A percentile compares a stretch with the other conserved stretches of the same genome.
Evolutionary conservation across 1,139 yeast genomes (phyloP).

Genomic region (Pichia sp.): DNA sequence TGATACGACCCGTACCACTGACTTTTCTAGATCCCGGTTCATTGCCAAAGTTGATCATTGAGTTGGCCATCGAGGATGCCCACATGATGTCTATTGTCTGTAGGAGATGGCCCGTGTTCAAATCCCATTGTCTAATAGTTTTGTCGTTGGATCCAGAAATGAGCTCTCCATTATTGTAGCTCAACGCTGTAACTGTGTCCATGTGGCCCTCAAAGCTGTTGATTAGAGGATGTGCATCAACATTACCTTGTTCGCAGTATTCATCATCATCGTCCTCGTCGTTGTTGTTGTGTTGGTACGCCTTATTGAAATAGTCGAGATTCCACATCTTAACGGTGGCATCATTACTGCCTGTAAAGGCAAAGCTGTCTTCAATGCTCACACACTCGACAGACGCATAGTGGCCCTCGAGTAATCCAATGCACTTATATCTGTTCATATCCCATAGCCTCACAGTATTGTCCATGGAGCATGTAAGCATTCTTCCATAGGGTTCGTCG

Average conservation of each 20-base stretch:
- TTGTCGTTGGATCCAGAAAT: constrained; percentile 74
- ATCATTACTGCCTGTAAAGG: constrained; percentile 59
- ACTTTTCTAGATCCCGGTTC: too few relatives aligned
- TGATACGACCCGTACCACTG: constrained; percentile 1
- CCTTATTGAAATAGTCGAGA: constrained; percentile 20
- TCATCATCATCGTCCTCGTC: constrained; percentile 14
- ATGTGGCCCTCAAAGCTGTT: constrained; percentile 54
- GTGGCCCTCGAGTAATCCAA: constrained; percentile 47
- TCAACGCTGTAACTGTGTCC: constrained; percentile 56
- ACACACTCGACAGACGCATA: constrained; percentile 49
- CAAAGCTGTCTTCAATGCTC: constrained; percentile 46
- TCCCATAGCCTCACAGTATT: constrained; percentile 87
- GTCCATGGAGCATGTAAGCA: constrained; percentile 76
- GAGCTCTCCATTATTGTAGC: constrained; percentile 41
- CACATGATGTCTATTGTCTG: constrained; percentile 57
- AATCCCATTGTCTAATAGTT: constrained; percentile 76
- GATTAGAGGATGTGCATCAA: constrained; percentile 26
- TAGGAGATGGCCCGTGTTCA: constrained; percentile 53
- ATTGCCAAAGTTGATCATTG: constrained; percentile 12
- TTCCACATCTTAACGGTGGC: constrained; percentile 60
- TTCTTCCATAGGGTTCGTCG: constrained; percentile 62
- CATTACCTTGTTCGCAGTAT: too few relatives aligned
- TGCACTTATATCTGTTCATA: constrained; percentile 43
- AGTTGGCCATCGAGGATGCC: constrained; percentile 37
- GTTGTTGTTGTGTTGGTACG: neutral